These are phyloP conservation scores for Colletotrichum lupini DNA, from an alignment of 2,329 filamentous ascomycete species.

Conservation along the genomic window DNA sequence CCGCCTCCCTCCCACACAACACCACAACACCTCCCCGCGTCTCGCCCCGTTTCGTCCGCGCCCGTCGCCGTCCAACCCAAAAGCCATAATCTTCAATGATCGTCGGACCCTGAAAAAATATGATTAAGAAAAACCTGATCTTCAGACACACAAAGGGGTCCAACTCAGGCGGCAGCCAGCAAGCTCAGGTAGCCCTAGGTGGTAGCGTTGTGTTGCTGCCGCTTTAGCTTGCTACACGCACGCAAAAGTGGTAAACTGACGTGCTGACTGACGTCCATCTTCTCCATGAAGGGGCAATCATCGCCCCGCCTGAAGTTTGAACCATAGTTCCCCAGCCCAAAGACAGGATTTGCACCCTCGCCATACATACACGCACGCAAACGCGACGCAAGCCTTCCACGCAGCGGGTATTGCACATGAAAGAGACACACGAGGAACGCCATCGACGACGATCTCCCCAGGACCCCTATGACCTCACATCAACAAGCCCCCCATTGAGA, in stretches of 20 bases:
- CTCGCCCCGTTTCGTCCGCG: slow-evolving; percentile 16
- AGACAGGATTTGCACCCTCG: background rate
- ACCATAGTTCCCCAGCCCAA: background rate
- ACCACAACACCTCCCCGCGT: slow-evolving; percentile 2
- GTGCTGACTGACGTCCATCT: no score
- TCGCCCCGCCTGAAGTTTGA: background rate
- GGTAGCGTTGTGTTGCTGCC: background rate
- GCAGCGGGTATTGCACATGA: background rate
- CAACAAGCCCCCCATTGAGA: background rate
- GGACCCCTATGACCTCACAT: slow-evolving; percentile 34
- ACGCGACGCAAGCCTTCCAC: background rate
- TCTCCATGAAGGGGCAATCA: background rate
- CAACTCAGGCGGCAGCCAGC: background rate
- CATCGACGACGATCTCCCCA: slow-evolving; percentile 10
- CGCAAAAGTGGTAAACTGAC: no score
- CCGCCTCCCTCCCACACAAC: background rate
- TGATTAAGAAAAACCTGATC: background rate
- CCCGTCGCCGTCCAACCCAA: slow-evolving; percentile 10
- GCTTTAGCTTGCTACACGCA: background rate
- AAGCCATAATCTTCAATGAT: slow-evolving; percentile 32
- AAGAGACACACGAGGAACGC: background rate
- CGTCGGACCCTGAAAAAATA: slow-evolving; percentile 30
- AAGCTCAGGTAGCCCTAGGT: background rate
- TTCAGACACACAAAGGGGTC: background rate
- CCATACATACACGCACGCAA: no score